Evolutionary conservation across 2,329 filamentous ascomycete genomes (phyloP), one percentile per base, ranked within the genome.

Genomic region (Lachnellula willkommii): DNA sequence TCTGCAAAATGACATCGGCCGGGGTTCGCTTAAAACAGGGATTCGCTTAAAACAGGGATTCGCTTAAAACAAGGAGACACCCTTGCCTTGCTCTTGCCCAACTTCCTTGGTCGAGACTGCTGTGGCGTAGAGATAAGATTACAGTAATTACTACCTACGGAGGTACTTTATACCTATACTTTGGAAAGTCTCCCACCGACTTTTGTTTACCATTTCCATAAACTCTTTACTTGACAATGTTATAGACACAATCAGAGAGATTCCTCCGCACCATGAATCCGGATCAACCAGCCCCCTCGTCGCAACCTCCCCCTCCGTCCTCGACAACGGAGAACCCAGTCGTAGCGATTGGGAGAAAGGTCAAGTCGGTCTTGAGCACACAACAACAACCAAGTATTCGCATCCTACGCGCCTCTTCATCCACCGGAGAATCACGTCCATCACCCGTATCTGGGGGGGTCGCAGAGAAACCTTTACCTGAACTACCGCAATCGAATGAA

Each of bases 371-470:
- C 11, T 47, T 66, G 14, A 57, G 47, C 17, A 20, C 42, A 6
- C 57, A 62, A 20, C 60, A 66, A 58, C 58, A 53, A 20, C 60
- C 64, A 28, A 66, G 63, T 49, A 50, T 66, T 54, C 59, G 64
- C 58, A 63, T 66, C 15, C 52, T 54, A 36, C 64, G 63, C 36
- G 55, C 55, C 40, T 53, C 55, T 50, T 49, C 59, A 54, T 57
- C 55, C 14, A 52, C 26, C 32, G 35, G 42, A 56, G 46, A 46
- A 11, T 32, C 28, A 54, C 48, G 52, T 17, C 52, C 37, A 32
- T 43, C 40, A 7, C 48, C 53, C 2, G 17, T 32, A 42, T 7
- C 53, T 37, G 40, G 53, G 52, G 43, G 36, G n/a, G 20, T 35
- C 49, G 32, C 58, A 35, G 55, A 58, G 15, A 62, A 60, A 50